Evolutionary conservation across 495 filamentous ascomycete genomes (phyloP).

Genomic region (Trichoderma erinaceum): DNA sequence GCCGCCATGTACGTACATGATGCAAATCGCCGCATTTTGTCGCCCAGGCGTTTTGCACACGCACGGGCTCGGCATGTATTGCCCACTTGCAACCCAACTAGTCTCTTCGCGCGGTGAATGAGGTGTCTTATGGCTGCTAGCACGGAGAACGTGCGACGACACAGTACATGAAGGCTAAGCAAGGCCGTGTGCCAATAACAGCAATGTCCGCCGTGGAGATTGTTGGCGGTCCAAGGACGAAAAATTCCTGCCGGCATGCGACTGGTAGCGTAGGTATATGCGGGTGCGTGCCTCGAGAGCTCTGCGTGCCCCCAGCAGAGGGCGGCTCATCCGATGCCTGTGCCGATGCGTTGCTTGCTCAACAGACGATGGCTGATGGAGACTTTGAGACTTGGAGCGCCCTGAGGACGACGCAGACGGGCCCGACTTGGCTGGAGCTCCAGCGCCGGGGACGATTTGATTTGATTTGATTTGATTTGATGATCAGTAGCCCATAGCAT

Average conservation of each 20-base stretch:
- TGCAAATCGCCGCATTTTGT: conserved; percentile 9
- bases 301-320: neutral
- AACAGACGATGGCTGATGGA: neutral
- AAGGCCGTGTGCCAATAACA: neutral
- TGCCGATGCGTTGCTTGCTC: neutral
- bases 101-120: neutral
- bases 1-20: neutral
- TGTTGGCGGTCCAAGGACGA: neutral
- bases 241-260: neutral
- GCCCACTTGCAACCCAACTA: conserved; percentile 8
- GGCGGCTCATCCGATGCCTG: conserved; percentile 4
- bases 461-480: neutral
- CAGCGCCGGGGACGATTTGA: neutral
- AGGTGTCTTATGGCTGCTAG: conserved; percentile 5
- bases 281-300: neutral
- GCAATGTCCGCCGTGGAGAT: neutral
- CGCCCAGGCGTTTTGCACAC: neutral
- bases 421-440: neutral
- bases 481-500: neutral
- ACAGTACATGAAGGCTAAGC: neutral
- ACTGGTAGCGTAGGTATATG: neutral
- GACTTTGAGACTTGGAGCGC: neutral
- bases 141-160: neutral
- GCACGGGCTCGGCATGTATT: neutral
- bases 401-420: neutral